Percentiles rank a stretch among this genome's conserved stretches.
These are phyloP conservation scores for Claviceps humidiphila DNA, from an alignment of 2,329 filamentous ascomycete genomes.

Conservation along the genomic window DNA sequence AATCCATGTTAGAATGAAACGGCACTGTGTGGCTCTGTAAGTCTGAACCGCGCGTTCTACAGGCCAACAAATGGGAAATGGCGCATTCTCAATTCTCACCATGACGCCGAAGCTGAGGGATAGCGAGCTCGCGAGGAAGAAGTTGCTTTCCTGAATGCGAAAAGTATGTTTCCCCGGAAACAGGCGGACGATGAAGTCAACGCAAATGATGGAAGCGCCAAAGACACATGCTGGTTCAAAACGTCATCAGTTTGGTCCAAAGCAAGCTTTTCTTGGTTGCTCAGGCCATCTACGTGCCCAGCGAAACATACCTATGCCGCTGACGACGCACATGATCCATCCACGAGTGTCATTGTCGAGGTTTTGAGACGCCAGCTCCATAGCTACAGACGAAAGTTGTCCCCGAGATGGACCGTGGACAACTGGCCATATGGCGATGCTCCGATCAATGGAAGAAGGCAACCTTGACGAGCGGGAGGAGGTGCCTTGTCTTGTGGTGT, in stretches of 20 bases:
- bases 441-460: background rate
- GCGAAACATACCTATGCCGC: slow-evolving; percentile 48
- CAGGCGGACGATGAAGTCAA: slow-evolving; percentile 63
- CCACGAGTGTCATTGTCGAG: slow-evolving; percentile 74
- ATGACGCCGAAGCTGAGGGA: slow-evolving; percentile 94
- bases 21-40: no score
- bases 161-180: slow-evolving; percentile 67
- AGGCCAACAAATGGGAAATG: background rate
- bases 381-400: slow-evolving; percentile 14
- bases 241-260: background rate
- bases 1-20: background rate
- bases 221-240: slow-evolving; percentile 44
- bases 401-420: background rate
- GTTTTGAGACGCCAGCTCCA: slow-evolving; percentile 22
- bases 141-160: slow-evolving; percentile 76
- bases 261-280: no score
- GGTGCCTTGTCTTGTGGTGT: no score
- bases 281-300: background rate
- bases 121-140: slow-evolving; percentile 74
- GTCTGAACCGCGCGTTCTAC: background rate
- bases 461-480: background rate
- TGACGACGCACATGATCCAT: slow-evolving; percentile 86
- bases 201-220: slow-evolving; percentile 73
- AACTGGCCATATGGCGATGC: background rate
- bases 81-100: slow-evolving; percentile 35